Evolutionary conservation across 75 land plant genomes (phyloP).

Genomic region (Picea sitchensis): DNA sequence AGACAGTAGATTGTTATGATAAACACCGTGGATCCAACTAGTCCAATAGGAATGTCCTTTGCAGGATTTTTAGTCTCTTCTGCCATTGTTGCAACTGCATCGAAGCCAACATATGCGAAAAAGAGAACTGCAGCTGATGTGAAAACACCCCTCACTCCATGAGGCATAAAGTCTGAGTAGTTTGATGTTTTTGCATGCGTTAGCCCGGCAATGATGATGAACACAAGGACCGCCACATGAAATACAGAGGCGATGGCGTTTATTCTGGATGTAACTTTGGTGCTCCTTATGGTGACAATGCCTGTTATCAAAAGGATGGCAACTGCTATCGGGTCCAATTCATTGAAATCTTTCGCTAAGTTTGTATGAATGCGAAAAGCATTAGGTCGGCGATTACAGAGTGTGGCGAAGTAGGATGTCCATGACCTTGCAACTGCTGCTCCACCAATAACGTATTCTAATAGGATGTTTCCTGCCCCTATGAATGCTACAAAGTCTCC

Average conservation of each 20-base stretch:
- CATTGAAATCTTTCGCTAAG: constrained; percentile 42
- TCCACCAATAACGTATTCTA: constrained; percentile 61
- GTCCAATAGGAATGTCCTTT: constrained; percentile 67
- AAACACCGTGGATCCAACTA: constrained; percentile 51
- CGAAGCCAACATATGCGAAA: constrained; percentile 27
- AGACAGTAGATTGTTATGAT: constrained; percentile 36
- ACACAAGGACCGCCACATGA: constrained; percentile 55
- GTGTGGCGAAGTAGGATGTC: constrained; percentile 84
- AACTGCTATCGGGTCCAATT: constrained; percentile 72
- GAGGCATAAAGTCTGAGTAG: constrained; percentile 50
- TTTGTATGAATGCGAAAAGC: constrained; percentile 54
- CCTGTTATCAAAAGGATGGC: constrained; percentile 36
- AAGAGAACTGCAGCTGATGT: constrained; percentile 49
- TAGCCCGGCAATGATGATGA: constrained; percentile 77
- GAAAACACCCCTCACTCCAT: constrained; percentile 63
- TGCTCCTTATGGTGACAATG: constrained; percentile 44
- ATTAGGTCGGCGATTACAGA: constrained; percentile 39
- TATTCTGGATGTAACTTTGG: constrained; percentile 58
- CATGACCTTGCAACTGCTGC: constrained; percentile 77
- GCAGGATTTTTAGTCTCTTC: constrained; percentile 71
- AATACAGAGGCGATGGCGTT: constrained; percentile 65
- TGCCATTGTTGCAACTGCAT: constrained; percentile 55
- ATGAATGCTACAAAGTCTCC: constrained; percentile 87
- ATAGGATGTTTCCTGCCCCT: constrained; percentile 77
- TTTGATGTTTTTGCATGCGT: constrained; percentile 52